A percentile compares a stretch with the other conserved stretches of the same genome.
Evolutionary conservation across 169 alveolate species (phyloP).

Genomic region (Cryptosporidium tyzzeri): DNA sequence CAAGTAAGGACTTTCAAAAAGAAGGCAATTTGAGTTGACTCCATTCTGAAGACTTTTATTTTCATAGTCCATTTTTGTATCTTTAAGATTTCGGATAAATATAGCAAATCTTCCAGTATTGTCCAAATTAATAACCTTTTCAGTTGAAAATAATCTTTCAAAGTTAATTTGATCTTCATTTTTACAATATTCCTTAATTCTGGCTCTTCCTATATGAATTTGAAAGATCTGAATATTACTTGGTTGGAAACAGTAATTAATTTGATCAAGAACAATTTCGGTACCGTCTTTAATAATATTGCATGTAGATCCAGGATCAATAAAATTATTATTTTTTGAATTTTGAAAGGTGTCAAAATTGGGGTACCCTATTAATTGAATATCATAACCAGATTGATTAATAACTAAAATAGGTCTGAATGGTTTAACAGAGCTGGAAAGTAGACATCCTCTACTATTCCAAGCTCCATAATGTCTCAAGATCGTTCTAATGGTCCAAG

Average conservation of each 20-base stretch:
- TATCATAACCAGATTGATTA: slow-evolving; percentile 55
- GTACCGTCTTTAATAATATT: slow-evolving; percentile 6
- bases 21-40: neutral
- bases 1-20: slow-evolving; percentile 28
- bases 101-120: slow-evolving; percentile 45
- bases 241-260: slow-evolving; percentile 47
- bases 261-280: slow-evolving; percentile 16
- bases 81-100: neutral
- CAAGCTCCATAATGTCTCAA: slow-evolving; percentile 15
- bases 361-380: slow-evolving; percentile 20
- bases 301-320: neutral
- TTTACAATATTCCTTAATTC: neutral
- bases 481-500: slow-evolving; percentile 15
- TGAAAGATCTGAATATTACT: slow-evolving; percentile 20
- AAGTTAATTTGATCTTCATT: neutral
- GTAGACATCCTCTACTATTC: neutral
- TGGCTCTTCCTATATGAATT: slow-evolving; percentile 2
- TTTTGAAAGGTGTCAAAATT: slow-evolving; percentile 30
- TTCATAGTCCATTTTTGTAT: neutral
- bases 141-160: slow-evolving; percentile 7
- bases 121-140: slow-evolving; percentile 37
- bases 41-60: neutral
- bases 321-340: neutral
- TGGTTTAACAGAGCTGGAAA: neutral
- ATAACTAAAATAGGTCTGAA: slow-evolving; percentile 15